Conservation (phyloP, 208 protist species). For the Trypanosoma scelopori region DNA sequence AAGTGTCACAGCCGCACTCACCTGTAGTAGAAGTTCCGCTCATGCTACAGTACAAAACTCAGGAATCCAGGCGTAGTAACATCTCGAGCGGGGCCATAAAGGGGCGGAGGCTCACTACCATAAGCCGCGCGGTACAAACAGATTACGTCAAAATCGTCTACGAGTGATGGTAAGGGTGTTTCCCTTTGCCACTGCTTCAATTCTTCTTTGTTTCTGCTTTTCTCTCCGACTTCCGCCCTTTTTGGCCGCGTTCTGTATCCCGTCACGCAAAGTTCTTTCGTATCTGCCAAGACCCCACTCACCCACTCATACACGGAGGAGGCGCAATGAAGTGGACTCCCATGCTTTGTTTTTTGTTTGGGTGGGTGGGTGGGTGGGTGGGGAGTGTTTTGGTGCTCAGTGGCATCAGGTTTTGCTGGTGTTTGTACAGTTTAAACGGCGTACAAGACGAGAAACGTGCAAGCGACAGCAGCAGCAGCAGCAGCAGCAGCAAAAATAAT, state of each 20-base stretch:
- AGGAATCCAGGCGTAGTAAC: slow-evolving; percentile 1
- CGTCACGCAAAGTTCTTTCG: no score
- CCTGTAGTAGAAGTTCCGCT: slow-evolving; percentile 37
- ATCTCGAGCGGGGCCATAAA: background rate
- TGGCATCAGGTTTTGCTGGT: no score
- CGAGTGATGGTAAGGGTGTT: slow-evolving; percentile 14
- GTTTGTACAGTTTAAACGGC: background rate
- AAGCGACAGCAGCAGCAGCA: no score
- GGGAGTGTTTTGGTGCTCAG: no score
- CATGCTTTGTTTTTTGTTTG: no score
- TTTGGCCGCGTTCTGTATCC: no score
- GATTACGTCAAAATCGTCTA: slow-evolving; percentile 62
- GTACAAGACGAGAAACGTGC: slow-evolving; percentile 1
- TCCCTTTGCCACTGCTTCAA: slow-evolving; percentile 2
- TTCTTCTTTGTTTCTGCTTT: slow-evolving; percentile 9
- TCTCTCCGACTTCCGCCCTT: background rate
- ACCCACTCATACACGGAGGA: no score
- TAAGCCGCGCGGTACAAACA: slow-evolving; percentile 56
- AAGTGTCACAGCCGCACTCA: slow-evolving; percentile 38
- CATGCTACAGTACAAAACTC: slow-evolving; percentile 33
- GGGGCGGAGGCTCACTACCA: slow-evolving; percentile 12
- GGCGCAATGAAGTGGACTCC: no score
- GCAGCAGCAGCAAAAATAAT: no score
- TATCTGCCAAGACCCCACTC: no score
- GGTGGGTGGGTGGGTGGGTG: no score